Base-by-base conservation (phyloP, 805 yeast genomes). In the Pichia eremophila region DNA sequence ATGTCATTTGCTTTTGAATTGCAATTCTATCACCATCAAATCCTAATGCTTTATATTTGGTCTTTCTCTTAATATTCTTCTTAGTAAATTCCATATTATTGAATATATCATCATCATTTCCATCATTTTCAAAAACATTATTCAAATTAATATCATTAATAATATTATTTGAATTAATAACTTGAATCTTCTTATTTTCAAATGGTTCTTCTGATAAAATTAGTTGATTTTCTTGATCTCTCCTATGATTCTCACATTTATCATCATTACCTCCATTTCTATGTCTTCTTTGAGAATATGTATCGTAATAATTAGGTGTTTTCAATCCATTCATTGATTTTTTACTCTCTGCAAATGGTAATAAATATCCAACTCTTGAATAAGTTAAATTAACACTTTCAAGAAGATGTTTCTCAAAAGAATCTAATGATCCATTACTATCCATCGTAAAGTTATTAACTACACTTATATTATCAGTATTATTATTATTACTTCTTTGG, bases 401-500 rank as follows among this genome's bases (percentile, higher is more conserved):
- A 11, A 45, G 14, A 11, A 45, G 28, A 8, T 45, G 38, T 29
- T 32, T 40, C 35, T 45, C 48, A 15, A 45, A 41, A 2, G 37
- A 28, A 15, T 36, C 40, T 3, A 45, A 39, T 17, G 41, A 40
- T n/a, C 40, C 28, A 18, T 17, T n/a, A 29, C 8, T n/a, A 27
- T 34, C 36, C 12, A 34, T 10, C 4, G 36, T 34, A 14, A 15
- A 10, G 8, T 19, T 7, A 27, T 39, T 27, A 15, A 39, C 15
- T 5, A 39, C 4, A 27, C 18, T 27, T 9, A 15, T 27, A 27
- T 39, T 8, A 27, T 39, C 11, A 17, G 14, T 18, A 29, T 18
- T 32, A 17, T 36, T 2, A 17, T 61, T 19, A 50, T 65, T 31
- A 14, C 18, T 34, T 8, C 17, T 34, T 10, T 34, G 9, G 8